phyloP scores from a whole-genome alignment of 2,329 filamentous ascomycete species.

The Colletotrichum sp. region DNA sequence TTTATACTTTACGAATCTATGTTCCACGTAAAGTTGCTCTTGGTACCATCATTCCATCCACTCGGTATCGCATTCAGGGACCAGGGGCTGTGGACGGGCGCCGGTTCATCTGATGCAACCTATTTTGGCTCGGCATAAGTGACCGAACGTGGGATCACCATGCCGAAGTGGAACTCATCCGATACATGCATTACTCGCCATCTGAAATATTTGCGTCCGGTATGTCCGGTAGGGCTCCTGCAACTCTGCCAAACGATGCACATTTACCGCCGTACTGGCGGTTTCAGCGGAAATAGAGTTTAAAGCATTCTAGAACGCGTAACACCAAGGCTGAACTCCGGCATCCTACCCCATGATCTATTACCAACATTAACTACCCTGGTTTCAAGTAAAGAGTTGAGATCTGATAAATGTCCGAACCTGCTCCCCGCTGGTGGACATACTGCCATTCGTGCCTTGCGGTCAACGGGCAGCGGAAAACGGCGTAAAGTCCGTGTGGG shows the following conservation, averaged over 20 bases:
- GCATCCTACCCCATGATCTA: background rate
- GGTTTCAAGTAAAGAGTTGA: background rate
- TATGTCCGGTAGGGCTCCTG: background rate
- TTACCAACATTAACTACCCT: background rate
- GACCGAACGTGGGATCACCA: background rate
- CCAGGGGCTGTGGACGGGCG: background rate
- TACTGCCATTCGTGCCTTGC: background rate
- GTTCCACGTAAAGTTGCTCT: background rate
- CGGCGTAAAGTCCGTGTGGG: background rate
- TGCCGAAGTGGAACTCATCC: background rate
- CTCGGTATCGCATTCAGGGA: background rate
- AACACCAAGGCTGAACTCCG: background rate
- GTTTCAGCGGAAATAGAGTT: background rate
- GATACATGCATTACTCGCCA: background rate
- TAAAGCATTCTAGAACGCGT: background rate
- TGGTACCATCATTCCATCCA: too few species aligned
- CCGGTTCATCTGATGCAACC: background rate
- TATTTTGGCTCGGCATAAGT: background rate
- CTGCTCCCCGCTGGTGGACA: background rate
- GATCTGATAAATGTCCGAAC: background rate
- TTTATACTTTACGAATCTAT: background rate
- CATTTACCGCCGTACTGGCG: background rate
- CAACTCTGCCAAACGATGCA: background rate
- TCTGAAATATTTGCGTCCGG: background rate
- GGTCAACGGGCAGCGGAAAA: background rate